A percentile compares a stretch with the other conserved stretches of the same genome.
These are phyloP conservation scores for Pyrus communis DNA, from an alignment of 306 rosid genomes.

Conservation along the genomic window DNA sequence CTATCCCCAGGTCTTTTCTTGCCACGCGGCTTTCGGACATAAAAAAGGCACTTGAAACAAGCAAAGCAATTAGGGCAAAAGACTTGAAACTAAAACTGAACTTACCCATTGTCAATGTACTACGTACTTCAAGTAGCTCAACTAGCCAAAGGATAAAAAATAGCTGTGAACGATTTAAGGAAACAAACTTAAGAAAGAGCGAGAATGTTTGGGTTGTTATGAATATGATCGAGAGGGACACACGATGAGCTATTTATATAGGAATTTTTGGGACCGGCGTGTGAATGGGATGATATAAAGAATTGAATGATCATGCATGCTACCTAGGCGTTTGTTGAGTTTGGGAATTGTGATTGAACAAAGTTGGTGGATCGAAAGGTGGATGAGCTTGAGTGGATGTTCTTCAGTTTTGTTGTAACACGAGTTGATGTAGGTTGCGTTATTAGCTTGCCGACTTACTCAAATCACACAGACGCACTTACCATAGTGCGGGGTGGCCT, in stretches of 20 bases:
- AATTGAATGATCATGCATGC: not conserved
- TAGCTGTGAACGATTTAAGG: too few species aligned
- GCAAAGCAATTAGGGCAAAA: slow-evolving; percentile 29
- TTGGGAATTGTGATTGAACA: not conserved
- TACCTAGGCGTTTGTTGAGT: not conserved
- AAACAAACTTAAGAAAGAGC: too few species aligned
- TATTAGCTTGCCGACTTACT: not conserved
- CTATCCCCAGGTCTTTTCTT: slow-evolving; percentile 57
- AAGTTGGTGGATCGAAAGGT: not conserved
- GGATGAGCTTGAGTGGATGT: not conserved
- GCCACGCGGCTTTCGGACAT: slow-evolving; percentile 43
- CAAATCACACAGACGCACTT: too few species aligned
- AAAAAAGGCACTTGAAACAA: slow-evolving; percentile 21
- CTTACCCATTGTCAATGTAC: not conserved
- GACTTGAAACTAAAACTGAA: not conserved
- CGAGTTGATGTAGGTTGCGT: not conserved
- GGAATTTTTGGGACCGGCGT: not conserved
- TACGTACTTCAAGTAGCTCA: not conserved
- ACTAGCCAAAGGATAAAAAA: not conserved
- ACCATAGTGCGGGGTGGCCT: too few species aligned
- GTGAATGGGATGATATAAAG: not conserved
- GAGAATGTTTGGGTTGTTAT: not conserved
- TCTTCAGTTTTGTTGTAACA: not conserved
- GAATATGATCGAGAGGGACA: not conserved
- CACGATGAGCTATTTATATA: not conserved